Base-by-base conservation (phyloP, 1,139 yeast species). In the Scheffersomyces titani region DNA sequence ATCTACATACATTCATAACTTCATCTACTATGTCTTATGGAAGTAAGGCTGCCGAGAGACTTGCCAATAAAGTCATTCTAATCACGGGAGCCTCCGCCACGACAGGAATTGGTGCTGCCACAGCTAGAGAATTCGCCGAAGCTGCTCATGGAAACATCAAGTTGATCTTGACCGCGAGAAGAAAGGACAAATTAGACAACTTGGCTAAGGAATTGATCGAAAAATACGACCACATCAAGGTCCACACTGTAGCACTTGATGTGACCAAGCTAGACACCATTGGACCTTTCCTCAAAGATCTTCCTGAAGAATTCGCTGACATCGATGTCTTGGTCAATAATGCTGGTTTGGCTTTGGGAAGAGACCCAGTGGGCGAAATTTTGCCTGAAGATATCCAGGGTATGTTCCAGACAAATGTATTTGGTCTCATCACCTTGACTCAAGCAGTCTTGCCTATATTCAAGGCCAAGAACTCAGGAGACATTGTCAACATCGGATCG, bases 71-170 rank as follows among this genome's bases (percentile, higher is more conserved):
- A 66, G 80, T 81, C 44, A 76, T 86, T 46, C 79, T 89, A 47
- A 82, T 89, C 66, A 89, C 94, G 19, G 94, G 94, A 40, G 93
- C 93, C 19, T 85, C 90, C 45, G 93, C 93, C 19, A 85, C 90
- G 46, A 82, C 91, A 4, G 93, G 93, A 13, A 78, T 79, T 57
- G 87, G 86, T 11, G 75, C 70, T 54, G 79, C 81, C 36, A 76
- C 80, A 20, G 81, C 80, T 44, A 63, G 68, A 53, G 80, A 77
- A 63, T 65, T 76, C 53, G 81, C 80, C 45, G 67, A 66, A n/a
- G 77, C 77, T 30, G 71, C 79, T 51, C 65, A 73, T 47, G 81
- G 81, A 3, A 64, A 76, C 19, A 62, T 77, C 61, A 76, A 72
- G 62, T 72, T 78, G 61, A 68, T 77, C 53, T 73, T 77, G 55